Evolutionary conservation across 371 early-diverging fungal species (phyloP).

Genomic region (Mucor irregularis): DNA sequence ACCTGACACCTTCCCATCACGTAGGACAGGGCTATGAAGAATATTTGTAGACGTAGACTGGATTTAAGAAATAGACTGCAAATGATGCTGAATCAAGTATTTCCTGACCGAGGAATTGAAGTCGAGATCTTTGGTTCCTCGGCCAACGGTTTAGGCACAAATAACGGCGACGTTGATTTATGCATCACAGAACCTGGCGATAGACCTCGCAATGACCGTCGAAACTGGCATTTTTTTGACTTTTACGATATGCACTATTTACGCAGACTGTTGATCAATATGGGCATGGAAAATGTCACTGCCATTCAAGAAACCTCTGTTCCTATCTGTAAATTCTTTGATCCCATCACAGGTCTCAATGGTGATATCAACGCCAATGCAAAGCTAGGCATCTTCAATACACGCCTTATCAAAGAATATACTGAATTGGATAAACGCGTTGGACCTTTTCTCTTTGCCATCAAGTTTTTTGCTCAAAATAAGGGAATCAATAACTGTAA

Average conservation of each 20-base stretch:
- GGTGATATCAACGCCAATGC: conserved; percentile 62
- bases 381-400: conserved; percentile 56
- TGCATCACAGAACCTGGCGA: conserved; percentile 17
- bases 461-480: conserved; percentile 55
- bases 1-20: no score
- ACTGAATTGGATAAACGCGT: conserved; percentile 52
- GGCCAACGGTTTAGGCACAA: conserved; percentile 23
- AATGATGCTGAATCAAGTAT: no score
- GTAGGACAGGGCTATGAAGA: no score
- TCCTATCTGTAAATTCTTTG: conserved; percentile 69
- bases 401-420: conserved; percentile 56
- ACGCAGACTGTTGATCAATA: background rate
- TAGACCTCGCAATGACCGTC: background rate
- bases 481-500: conserved; percentile 51
- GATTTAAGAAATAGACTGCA: no score
- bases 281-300: conserved; percentile 26
- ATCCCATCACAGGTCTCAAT: conserved; percentile 44
- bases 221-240: background rate
- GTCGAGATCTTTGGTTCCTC: no score
- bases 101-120: no score
- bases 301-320: conserved; percentile 44
- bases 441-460: conserved; percentile 50
- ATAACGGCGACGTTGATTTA: conserved; percentile 31
- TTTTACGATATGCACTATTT: conserved; percentile 31
- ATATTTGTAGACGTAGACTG: no score